phyloP scores from a whole-genome alignment of 169 alveolate species.

The Eimeria nieschulzi region DNA sequence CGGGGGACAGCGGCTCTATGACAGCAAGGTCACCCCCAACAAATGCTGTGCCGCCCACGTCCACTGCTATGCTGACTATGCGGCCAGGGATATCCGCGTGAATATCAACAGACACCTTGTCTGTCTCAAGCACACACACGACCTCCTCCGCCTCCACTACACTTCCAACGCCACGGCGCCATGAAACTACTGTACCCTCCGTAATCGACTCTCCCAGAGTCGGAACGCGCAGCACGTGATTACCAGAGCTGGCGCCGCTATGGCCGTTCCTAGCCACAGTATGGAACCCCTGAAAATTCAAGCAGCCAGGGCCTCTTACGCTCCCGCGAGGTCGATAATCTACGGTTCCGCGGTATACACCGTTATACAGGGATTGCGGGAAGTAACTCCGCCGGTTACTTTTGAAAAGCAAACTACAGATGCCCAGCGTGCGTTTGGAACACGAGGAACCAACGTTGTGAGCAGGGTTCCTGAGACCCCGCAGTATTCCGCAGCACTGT shows the following conservation, averaged over 20 bases:
- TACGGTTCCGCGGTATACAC: too few relatives aligned
- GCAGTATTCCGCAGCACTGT: neutral
- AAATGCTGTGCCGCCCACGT: constrained; percentile 60
- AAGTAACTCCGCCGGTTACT: too few relatives aligned
- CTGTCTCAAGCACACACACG: constrained; percentile 95
- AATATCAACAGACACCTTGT: constrained; percentile 86
- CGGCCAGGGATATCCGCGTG: constrained; percentile 59
- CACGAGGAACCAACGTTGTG: neutral
- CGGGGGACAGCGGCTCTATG: constrained; percentile 9
- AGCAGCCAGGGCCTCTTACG: too few relatives aligned
- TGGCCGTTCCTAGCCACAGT: neutral
- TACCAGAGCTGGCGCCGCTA: neutral
- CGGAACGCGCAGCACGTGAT: constrained; percentile 79
- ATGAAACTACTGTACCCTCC: constrained; percentile 86
- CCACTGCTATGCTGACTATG: constrained; percentile 43
- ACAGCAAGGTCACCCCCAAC: constrained; percentile 71
- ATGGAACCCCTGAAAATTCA: too few relatives aligned
- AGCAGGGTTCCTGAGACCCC: neutral
- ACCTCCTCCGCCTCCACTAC: constrained; percentile 92
- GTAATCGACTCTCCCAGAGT: constrained; percentile 90
- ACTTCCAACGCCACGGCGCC: constrained; percentile 90
- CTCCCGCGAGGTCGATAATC: too few relatives aligned
- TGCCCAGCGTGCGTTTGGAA: neutral
- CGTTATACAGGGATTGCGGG: too few relatives aligned
- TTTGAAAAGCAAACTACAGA: too few relatives aligned